These are phyloP conservation scores for Bruguiera sexangula DNA, from an alignment of 345 rosid species.

Conservation along the genomic window DNA sequence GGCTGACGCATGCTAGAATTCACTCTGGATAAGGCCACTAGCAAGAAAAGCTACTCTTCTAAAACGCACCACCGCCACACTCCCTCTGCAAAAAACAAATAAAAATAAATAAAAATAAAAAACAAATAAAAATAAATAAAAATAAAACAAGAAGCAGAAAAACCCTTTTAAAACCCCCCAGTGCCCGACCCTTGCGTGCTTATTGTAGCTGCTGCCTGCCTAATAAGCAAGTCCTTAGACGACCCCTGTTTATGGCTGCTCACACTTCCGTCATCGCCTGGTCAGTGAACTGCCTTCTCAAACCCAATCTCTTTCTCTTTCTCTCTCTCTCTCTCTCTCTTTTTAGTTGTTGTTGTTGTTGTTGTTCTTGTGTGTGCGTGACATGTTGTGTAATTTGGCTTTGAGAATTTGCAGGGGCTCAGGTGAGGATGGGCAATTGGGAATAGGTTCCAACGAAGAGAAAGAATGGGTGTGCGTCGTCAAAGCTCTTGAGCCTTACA, in stretches of 20 bases:
- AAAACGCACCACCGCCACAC: too few species aligned
- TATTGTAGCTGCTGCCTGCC: too few species aligned
- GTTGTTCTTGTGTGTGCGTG: neutral
- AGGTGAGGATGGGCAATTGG: constrained; percentile 97
- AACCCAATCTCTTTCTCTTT: neutral
- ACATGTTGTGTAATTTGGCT: neutral
- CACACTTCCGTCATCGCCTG: constrained; percentile 22
- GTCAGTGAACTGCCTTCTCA: neutral
- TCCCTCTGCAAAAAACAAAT: too few species aligned
- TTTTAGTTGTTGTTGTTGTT: neutral
- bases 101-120: too few species aligned
- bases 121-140: too few species aligned
- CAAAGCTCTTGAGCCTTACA: constrained; percentile 58
- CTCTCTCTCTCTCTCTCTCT: neutral
- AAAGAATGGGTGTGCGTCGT: constrained; percentile 73
- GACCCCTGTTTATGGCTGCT: constrained; percentile 11
- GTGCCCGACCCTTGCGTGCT: too few species aligned
- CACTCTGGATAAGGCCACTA: too few species aligned
- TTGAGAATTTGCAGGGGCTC: constrained; percentile 61
- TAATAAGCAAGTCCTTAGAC: neutral
- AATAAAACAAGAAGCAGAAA: too few species aligned
- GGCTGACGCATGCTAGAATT: too few species aligned
- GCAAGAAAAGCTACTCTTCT: too few species aligned
- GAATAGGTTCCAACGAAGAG: constrained; percentile 77
- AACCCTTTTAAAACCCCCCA: too few species aligned